Evolutionary conservation across 352 stramenopile species (phyloP).

Genomic region (Phytophthora fragariae): DNA sequence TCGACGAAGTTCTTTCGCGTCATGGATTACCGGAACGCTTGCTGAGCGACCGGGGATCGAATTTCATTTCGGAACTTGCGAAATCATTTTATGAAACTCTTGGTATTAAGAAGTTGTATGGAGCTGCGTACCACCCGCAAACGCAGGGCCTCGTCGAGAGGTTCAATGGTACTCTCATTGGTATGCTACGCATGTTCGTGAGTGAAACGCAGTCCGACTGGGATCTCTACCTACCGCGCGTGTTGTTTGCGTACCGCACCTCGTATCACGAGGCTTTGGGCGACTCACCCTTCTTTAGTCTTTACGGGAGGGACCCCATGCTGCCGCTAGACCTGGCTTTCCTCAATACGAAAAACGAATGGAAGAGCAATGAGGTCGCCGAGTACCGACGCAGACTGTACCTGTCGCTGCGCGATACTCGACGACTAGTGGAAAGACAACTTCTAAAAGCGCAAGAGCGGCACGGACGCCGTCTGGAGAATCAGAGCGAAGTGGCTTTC

Average conservation of each 20-base stretch:
- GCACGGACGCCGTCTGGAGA: not conserved
- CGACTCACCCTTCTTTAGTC: slow-evolving; percentile 12
- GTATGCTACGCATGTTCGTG: too few relatives aligned
- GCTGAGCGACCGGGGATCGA: too few relatives aligned
- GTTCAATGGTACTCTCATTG: slow-evolving; percentile 6
- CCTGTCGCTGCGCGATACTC: not conserved
- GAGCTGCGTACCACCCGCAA: too few relatives aligned
- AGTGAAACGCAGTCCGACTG: slow-evolving; percentile 1
- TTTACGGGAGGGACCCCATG: slow-evolving; percentile 7
- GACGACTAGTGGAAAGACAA: slow-evolving; percentile 10
- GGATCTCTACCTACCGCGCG: not conserved
- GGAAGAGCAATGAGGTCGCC: slow-evolving; percentile 15
- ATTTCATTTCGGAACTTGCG: too few relatives aligned
- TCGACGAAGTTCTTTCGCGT: not conserved
- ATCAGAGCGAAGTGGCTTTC: not conserved
- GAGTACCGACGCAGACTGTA: not conserved
- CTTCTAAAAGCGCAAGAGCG: not conserved
- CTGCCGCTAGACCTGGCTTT: slow-evolving; percentile 18
- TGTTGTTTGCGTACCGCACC: slow-evolving; percentile 19
- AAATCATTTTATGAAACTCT: too few relatives aligned
- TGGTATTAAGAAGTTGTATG: too few relatives aligned
- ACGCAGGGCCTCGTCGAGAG: slow-evolving; percentile 1
- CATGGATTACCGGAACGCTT: slow-evolving; percentile 1
- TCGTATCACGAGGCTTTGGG: slow-evolving; percentile 11
- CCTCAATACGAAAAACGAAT: slow-evolving; percentile 9